Conservation (phyloP, 352 stramenopile genomes). For the Pelagophyceae sp. region DNA sequence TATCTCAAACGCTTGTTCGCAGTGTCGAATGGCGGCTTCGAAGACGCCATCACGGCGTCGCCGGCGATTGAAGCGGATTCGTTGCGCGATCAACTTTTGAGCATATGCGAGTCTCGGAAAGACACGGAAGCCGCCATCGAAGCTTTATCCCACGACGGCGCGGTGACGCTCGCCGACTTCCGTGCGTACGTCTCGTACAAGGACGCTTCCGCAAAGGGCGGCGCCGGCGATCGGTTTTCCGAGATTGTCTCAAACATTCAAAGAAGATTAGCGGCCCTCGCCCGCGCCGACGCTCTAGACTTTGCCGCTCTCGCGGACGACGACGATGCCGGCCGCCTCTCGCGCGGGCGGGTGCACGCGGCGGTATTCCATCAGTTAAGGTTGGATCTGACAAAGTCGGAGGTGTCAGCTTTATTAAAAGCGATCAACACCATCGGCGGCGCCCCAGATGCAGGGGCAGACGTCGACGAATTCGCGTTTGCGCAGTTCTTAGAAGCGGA, state of each 20-base stretch:
- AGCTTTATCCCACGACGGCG: neutral
- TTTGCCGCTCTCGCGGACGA: neutral
- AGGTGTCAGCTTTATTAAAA: neutral
- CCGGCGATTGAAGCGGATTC: no score
- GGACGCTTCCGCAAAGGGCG: no score
- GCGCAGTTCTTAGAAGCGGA: neutral
- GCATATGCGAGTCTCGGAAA: no score
- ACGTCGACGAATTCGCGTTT: neutral
- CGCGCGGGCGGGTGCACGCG: neutral
- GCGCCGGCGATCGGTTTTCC: neutral
- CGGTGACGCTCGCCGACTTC: neutral
- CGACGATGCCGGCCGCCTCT: neutral
- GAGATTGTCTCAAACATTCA: neutral
- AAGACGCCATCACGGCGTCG: neutral
- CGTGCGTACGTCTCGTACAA: neutral
- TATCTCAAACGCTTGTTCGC: neutral
- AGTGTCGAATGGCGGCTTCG: neutral
- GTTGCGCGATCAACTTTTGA: no score
- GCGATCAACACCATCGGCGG: neutral
- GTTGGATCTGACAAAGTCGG: neutral
- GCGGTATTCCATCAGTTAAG: neutral
- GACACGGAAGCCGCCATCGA: neutral
- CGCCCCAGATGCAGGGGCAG: neutral
- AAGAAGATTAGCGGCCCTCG: neutral
- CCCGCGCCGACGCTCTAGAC: neutral